Conservation (phyloP, 768 basidiomycete species). For the Neoboletus magnificus region DNA sequence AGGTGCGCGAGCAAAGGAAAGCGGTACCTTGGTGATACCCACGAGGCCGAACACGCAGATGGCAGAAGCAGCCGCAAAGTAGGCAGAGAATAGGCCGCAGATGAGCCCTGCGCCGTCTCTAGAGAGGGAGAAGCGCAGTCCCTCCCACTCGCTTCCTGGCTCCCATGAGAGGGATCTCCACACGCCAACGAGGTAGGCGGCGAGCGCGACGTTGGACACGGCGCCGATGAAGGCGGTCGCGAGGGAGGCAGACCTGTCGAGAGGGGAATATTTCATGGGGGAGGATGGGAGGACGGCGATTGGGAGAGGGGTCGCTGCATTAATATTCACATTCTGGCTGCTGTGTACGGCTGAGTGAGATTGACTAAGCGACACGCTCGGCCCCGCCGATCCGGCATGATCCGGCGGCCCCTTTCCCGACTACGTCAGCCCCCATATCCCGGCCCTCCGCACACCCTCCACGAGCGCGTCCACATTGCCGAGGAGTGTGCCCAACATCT, state of each 20-base stretch:
- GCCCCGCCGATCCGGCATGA: background rate
- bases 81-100: conserved; percentile 61
- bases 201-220: conserved; percentile 38
- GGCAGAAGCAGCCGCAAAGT: conserved; percentile 62
- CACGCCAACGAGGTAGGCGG: conserved; percentile 38
- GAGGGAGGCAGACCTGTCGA: conserved; percentile 36
- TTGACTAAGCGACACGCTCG: conserved; percentile 12
- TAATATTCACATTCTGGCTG: background rate
- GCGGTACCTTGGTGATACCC: conserved; percentile 65
- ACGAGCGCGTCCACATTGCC: conserved; percentile 92
- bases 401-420: background rate
- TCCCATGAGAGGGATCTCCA: conserved; percentile 48
- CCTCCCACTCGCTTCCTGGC: conserved; percentile 48
- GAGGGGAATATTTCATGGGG: conserved; percentile 3
- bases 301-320: background rate
- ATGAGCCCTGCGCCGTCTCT: conserved; percentile 45
- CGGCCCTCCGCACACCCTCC: conserved; percentile 80
- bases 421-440: conserved; percentile 76
- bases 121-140: conserved; percentile 38
- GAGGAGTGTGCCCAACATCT: conserved; percentile 73
- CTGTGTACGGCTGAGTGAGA: conserved; percentile 6
- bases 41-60: conserved; percentile 64
- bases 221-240: conserved; percentile 39
- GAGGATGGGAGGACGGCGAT: background rate
- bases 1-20: conserved; percentile 1